A percentile compares a stretch with the other conserved stretches of the same genome.
These are phyloP conservation scores for Canna indica DNA, from an alignment of 176 grass and related monocot species.

Conservation along the genomic window DNA sequence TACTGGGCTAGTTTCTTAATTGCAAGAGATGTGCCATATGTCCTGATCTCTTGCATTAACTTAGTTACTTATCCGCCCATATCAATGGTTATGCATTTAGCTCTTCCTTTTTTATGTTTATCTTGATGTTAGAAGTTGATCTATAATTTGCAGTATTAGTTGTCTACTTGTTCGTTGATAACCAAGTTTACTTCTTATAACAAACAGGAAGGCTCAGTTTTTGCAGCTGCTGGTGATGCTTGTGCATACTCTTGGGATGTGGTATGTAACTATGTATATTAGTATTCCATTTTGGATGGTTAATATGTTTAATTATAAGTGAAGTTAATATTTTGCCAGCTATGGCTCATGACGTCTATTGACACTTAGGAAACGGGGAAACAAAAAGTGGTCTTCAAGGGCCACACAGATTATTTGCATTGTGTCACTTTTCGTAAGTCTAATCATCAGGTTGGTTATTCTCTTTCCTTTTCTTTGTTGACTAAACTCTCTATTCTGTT, in stretches of 20 bases:
- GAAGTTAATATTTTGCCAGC: background rate
- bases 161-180: conserved; percentile 6
- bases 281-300: conserved; percentile 1
- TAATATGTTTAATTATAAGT: background rate
- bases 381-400: conserved; percentile 79
- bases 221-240: conserved; percentile 74
- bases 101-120: background rate
- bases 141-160: background rate
- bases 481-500: background rate
- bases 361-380: conserved; percentile 50
- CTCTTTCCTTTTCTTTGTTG: conserved; percentile 1
- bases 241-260: conserved; percentile 92
- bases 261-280: conserved; percentile 43
- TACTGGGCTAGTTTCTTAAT: no score
- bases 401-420: conserved; percentile 82
- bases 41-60: background rate
- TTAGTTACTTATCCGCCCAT: background rate
- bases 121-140: background rate
- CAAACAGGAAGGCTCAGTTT: conserved; percentile 87
- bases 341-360: conserved; percentile 10
- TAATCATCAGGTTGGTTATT: conserved; percentile 61
- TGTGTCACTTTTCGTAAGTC: conserved; percentile 45
- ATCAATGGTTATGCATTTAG: background rate
- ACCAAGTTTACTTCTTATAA: conserved; percentile 11
- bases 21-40: no score